Evolutionary conservation across 768 basidiomycete species (phyloP).

Genomic region (Leccinum ochraceum): DNA sequence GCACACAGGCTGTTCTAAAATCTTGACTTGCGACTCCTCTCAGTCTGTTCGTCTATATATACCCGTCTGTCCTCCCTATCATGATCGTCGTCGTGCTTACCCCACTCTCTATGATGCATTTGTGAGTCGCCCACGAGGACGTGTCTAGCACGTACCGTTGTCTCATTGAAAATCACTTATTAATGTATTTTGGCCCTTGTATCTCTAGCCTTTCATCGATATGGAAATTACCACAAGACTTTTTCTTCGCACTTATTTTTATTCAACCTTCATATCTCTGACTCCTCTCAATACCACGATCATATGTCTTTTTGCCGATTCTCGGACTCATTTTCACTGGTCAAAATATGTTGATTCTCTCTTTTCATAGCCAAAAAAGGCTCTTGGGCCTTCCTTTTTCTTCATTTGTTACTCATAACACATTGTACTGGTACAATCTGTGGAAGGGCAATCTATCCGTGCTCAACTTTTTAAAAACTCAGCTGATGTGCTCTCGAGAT

Average conservation of each 20-base stretch:
- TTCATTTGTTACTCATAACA: not conserved
- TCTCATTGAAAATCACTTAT: constrained; percentile 1
- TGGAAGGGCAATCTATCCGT: constrained; percentile 1
- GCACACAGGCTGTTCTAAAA: constrained; percentile 20
- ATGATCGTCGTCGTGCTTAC: not conserved
- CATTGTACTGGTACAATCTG: constrained; percentile 3
- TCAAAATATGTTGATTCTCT: constrained; percentile 1
- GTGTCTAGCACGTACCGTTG: constrained; percentile 1
- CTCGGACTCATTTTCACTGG: not conserved
- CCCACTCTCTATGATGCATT: not conserved
- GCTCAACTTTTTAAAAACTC: not conserved
- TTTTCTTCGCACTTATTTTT: not conserved
- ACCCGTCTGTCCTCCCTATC: not conserved
- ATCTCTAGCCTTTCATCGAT: constrained; percentile 17
- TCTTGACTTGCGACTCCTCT: not conserved
- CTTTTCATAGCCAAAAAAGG: not conserved
- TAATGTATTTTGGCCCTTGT: constrained; percentile 10
- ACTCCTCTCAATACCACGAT: not conserved
- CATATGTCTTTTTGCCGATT: not conserved
- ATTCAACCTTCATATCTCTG: not conserved
- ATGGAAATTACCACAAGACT: not conserved
- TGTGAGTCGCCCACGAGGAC: constrained; percentile 22
- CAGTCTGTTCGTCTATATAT: constrained; percentile 1
- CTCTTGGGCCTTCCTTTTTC: not conserved
- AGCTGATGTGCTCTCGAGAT: not conserved